phyloP scores from a whole-genome alignment of 176 grass and related monocot species.

The Cenchrus purpureus region DNA sequence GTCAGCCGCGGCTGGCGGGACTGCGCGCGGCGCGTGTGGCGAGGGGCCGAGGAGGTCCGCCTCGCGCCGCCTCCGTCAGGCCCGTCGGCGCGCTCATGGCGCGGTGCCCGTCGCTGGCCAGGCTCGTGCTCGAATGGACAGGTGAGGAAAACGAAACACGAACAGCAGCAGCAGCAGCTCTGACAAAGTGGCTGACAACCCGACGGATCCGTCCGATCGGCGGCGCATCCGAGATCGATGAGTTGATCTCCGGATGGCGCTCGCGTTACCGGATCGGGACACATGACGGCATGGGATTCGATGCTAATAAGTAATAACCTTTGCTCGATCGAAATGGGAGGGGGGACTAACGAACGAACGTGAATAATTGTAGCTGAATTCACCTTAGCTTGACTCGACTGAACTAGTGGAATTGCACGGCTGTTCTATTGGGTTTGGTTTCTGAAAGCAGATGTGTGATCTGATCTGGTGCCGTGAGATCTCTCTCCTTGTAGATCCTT shows the following conservation, averaged over 20 bases:
- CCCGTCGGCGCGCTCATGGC: constrained; percentile 65
- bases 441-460: constrained; percentile 7
- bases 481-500: constrained; percentile 20
- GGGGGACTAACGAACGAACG: not conserved
- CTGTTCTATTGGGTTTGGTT: not conserved
- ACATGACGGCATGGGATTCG: not conserved
- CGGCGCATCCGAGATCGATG: constrained; percentile 23
- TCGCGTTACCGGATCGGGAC: not conserved
- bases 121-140: constrained; percentile 77
- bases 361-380: not conserved
- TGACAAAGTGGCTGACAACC: not conserved
- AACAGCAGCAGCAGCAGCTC: not conserved
- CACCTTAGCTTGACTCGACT: not conserved
- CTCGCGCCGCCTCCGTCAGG: constrained; percentile 45
- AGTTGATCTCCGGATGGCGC: constrained; percentile 20
- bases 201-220: constrained; percentile 8
- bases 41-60: constrained; percentile 62
- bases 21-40: constrained; percentile 66
- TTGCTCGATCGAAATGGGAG: not conserved
- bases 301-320: not conserved
- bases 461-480: constrained; percentile 55
- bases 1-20: constrained; percentile 73
- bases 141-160: constrained; percentile 50
- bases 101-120: constrained; percentile 54
- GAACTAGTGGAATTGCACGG: not conserved